Evolutionary conservation across 1,284 basidiomycete genomes (phyloP).

Genomic region (Ceratobasidium sp.): DNA sequence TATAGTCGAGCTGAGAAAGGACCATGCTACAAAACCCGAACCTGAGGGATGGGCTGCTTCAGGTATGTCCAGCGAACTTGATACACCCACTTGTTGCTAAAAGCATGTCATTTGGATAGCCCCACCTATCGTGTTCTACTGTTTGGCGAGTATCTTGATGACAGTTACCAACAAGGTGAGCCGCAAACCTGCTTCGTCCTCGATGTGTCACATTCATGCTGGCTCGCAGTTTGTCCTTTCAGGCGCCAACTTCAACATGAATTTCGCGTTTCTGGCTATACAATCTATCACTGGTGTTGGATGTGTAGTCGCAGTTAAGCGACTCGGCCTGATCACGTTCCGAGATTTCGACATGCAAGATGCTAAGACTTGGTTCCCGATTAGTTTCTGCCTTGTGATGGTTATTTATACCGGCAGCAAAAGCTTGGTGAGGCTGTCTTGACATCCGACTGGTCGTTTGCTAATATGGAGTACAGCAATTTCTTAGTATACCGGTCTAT

Average conservation of each 20-base stretch:
- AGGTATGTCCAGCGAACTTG: conserved; percentile 4
- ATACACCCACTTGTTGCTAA: not conserved
- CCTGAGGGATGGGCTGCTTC: conserved; percentile 30
- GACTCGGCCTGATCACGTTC: conserved; percentile 84
- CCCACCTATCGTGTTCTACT: conserved; percentile 87
- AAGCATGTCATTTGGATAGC: conserved; percentile 54
- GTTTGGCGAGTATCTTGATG: conserved; percentile 94
- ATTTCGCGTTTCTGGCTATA: conserved; percentile 90
- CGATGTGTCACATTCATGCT: conserved; percentile 36
- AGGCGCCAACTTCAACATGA: conserved; percentile 94
- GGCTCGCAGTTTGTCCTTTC: conserved; percentile 86
- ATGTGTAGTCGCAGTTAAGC: conserved; percentile 79
- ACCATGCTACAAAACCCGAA: conserved; percentile 58
- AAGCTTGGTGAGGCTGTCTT: conserved; percentile 69
- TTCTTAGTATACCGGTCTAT: conserved; percentile 89
- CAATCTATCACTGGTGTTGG: conserved; percentile 87
- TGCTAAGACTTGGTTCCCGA: conserved; percentile 92
- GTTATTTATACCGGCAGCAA: conserved; percentile 99
- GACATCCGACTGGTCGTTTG: conserved; percentile 17
- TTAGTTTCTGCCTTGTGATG: conserved; percentile 88
- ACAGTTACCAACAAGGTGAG: conserved; percentile 94
- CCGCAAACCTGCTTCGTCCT: not conserved
- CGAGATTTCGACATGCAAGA: conserved; percentile 84
- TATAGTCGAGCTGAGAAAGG: conserved; percentile 67
- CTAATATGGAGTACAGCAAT: conserved; percentile 67